phyloP scores from a whole-genome alignment of 192 early-diverging fungal species.

The Coemansia sp. region DNA sequence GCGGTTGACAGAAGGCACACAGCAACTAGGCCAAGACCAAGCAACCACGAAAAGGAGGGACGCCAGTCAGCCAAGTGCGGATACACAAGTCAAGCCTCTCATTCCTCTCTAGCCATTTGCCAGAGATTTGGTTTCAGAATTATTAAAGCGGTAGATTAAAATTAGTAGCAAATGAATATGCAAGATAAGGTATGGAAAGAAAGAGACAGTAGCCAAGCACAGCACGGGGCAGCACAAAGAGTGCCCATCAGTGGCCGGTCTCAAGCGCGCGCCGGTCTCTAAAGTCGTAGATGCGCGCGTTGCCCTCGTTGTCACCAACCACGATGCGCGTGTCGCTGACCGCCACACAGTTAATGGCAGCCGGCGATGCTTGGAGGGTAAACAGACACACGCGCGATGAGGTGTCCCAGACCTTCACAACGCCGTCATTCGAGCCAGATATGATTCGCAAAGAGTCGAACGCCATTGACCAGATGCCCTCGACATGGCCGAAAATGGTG shows the following conservation, averaged over 20 bases:
- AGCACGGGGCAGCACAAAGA: background rate
- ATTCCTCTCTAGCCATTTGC: background rate
- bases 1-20: background rate
- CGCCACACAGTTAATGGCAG: slow-evolving; percentile 78
- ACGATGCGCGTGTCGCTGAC: slow-evolving; percentile 89
- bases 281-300: slow-evolving; percentile 85
- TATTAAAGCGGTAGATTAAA: too few species aligned
- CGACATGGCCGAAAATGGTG: slow-evolving; percentile 80
- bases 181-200: too few species aligned
- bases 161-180: too few species aligned
- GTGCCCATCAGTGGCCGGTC: background rate
- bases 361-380: slow-evolving; percentile 66
- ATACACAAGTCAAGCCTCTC: background rate
- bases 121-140: background rate
- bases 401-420: slow-evolving; percentile 79
- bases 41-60: background rate
- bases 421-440: slow-evolving; percentile 68
- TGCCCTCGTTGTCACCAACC: slow-evolving; percentile 84
- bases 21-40: background rate
- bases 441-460: slow-evolving; percentile 78
- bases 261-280: slow-evolving; percentile 23
- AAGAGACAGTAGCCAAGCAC: background rate
- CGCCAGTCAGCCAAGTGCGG: background rate
- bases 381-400: slow-evolving; percentile 69
- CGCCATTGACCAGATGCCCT: slow-evolving; percentile 82